These are phyloP conservation scores for Spergularia bocconei DNA, from an alignment of 148 eudicot species.

Conservation along the genomic window DNA sequence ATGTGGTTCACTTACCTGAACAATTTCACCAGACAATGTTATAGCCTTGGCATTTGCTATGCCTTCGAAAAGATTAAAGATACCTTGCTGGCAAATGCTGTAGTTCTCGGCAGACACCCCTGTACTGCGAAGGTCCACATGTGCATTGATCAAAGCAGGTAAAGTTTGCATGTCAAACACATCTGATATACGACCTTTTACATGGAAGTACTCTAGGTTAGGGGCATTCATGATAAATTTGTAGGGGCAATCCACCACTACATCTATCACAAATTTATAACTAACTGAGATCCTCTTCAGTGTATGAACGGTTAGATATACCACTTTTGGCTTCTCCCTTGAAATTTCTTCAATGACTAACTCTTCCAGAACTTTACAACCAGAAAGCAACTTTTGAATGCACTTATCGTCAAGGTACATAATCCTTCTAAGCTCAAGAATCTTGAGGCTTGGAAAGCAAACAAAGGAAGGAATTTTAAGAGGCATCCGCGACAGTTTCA, in stretches of 20 bases:
- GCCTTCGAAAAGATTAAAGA: slow-evolving; percentile 23
- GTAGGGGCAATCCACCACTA: slow-evolving; percentile 20
- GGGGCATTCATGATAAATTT: slow-evolving; percentile 26
- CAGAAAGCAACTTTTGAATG: slow-evolving; percentile 25
- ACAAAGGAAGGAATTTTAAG: slow-evolving; percentile 22
- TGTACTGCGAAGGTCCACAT: slow-evolving; percentile 23
- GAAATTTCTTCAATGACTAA: slow-evolving; percentile 27
- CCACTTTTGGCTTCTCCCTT: slow-evolving; percentile 25
- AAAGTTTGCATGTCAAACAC: slow-evolving; percentile 22
- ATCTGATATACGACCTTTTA: slow-evolving; percentile 31
- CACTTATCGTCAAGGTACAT: slow-evolving; percentile 11
- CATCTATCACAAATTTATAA: slow-evolving; percentile 23
- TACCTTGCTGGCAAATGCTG: slow-evolving; percentile 9
- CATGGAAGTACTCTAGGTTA: slow-evolving; percentile 25
- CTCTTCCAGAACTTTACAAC: slow-evolving; percentile 29
- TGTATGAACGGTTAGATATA: slow-evolving; percentile 12
- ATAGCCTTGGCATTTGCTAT: slow-evolving; percentile 18
- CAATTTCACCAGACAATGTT: slow-evolving; percentile 17
- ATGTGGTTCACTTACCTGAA: slow-evolving; percentile 16
- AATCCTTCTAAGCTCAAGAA: slow-evolving; percentile 26
- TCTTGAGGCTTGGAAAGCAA: slow-evolving; percentile 26
- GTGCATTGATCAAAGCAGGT: slow-evolving; percentile 11
- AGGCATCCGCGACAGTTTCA: slow-evolving; percentile 31
- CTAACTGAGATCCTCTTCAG: slow-evolving; percentile 20
- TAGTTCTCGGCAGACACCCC: slow-evolving; percentile 8